Base-by-base conservation (phyloP, 2,329 filamentous ascomycete species). In the Xylariaceae sp. region DNA sequence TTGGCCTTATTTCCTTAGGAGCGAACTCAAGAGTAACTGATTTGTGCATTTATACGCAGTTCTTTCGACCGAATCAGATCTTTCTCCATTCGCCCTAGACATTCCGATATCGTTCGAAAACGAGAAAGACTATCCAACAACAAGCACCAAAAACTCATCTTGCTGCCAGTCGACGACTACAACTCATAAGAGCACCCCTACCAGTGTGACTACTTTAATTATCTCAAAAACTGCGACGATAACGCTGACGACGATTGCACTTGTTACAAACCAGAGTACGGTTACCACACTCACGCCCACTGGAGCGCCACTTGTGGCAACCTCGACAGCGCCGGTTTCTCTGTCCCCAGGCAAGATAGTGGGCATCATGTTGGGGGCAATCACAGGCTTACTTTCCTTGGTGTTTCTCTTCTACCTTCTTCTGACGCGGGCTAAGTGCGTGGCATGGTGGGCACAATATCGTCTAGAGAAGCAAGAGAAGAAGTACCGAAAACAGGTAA, bases 341-440 rank as follows among this genome's bases (percentile, higher is more conserved):
- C 15, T 51, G 5, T 43, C 52, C 11, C 20, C 47, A 3, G 29
- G 30, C 6, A 23, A 37, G 24, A 51, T 55, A 35, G 30, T 21
- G 10, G 52, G 52, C 3, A 45, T 43, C 4, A 29, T 51, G 2
- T 4, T 48, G 6, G 55, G 55, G 2, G 16, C 42, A 20, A 24
- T 51, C 23, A 16, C 10, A 16, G 46, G 50, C 9, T 15, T 55
- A 11, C 13, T 54, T 6, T 11, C 55, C 6, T 20, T 51, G 4
- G 15, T 51, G 21, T 8, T 55, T 15, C 15, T 57, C 11, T 27
- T 55, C 39, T 54, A 57, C 32, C 11, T 57, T 26, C 11, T 50
- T 23, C 18, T 55, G 27, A 57, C 43, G 13, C 50, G 50, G n/a
- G 16, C 15, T 10, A 35, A 30, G 13, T 57, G 45, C 35, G 3